phyloP scores from a whole-genome alignment of 2,329 filamentous ascomycete genomes.

The Alternaria postmessia region DNA sequence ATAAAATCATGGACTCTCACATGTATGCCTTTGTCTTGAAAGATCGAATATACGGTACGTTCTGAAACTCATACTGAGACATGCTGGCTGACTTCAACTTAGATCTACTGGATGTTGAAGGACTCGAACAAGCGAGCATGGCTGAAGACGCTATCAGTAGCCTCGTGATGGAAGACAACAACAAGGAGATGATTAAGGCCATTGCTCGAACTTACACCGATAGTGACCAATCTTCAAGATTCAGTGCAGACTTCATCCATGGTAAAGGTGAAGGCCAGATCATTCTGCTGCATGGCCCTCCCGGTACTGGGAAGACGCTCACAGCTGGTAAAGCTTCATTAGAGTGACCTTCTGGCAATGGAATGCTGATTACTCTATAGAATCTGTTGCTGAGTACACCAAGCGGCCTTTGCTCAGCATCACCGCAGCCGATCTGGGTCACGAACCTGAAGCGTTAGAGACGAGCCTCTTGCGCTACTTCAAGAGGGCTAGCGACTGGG shows the following conservation, averaged over 20 bases:
- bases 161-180: not conserved
- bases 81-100: not conserved
- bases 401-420: no score
- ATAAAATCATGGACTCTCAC: not conserved
- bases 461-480: not conserved
- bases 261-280: no score
- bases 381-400: no score
- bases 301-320: no score
- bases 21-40: not conserved
- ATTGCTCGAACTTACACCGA: not conserved
- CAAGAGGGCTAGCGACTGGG: not conserved
- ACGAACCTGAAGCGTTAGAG: no score
- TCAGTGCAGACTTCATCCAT: no score
- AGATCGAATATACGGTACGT: not conserved
- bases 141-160: no score
- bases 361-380: no score
- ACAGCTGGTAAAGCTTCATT: no score
- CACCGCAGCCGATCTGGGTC: no score
- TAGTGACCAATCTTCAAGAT: no score
- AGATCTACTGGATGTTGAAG: not conserved
- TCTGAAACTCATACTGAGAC: rapidly evolving
- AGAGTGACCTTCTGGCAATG: rapidly evolving
- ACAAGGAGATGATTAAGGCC: not conserved
- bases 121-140: not conserved
- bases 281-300: no score